Evolutionary conservation across 2,329 filamentous ascomycete genomes (phyloP).

Genomic region (Clarireedia paspali): DNA sequence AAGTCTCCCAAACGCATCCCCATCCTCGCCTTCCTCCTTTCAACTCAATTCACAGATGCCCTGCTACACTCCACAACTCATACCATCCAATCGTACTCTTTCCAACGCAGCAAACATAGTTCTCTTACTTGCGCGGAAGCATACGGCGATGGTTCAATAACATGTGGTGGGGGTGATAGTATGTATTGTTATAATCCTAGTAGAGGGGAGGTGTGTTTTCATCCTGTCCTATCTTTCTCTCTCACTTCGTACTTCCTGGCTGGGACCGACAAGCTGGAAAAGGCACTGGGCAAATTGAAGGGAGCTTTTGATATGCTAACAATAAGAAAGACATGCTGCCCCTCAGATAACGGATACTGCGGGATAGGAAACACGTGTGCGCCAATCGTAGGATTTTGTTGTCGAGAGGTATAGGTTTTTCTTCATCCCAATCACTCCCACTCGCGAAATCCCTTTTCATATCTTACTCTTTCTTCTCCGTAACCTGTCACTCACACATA

Average conservation of each 20-base stretch:
- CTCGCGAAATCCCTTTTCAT: not conserved
- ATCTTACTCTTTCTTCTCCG: not conserved
- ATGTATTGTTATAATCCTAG: slow-evolving; percentile 20
- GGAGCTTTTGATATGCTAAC: not conserved
- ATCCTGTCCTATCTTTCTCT: not conserved
- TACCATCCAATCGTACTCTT: not conserved
- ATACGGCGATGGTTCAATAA: slow-evolving; percentile 13
- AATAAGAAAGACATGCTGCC: slow-evolving; percentile 14
- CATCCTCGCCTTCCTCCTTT: not conserved
- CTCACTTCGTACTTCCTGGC: too few relatives aligned
- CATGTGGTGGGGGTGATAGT: slow-evolving; percentile 10
- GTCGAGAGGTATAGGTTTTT: slow-evolving; percentile 12
- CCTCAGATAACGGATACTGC: slow-evolving; percentile 16
- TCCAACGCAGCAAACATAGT: not conserved
- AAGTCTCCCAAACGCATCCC: not conserved
- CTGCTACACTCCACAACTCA: not conserved
- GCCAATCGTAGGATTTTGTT: slow-evolving; percentile 16
- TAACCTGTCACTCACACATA: not conserved
- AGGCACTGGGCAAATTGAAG: not conserved
- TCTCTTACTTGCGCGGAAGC: slow-evolving; percentile 15
- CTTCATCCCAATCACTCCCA: not conserved
- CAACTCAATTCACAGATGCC: not conserved
- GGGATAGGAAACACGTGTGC: slow-evolving; percentile 15
- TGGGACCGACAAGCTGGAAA: not conserved
- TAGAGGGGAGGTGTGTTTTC: slow-evolving; percentile 12